Evolutionary conservation across 306 rosid species (phyloP), one percentile per base, ranked within the genome.

Genomic region (Potentilla sterilis): DNA sequence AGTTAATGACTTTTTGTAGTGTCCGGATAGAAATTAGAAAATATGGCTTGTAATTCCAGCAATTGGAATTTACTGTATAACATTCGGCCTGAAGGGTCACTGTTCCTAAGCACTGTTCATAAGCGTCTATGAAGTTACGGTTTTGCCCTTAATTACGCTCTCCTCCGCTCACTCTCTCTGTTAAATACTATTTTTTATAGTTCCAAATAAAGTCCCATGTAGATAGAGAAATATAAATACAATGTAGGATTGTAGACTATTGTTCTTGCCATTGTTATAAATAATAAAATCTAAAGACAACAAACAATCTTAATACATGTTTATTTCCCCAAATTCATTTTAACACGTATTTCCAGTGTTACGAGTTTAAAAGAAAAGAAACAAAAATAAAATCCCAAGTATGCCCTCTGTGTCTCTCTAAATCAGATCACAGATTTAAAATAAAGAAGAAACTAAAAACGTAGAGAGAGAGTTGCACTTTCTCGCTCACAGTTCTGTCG

Each of bases 401-500:
- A 15, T 34, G n/a, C 42, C 21, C 67, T 21, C 5, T 8, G 28
- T 19, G 2, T 52, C 9, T 52, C 59, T 7, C 12, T 46, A 41
- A 14, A 35, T 63, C 10, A 35, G 44, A 63, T 59, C 66, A 16
- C 22, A 15, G 3, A 61, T 4, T 13, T 11, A 47, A 68, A 1
- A 69, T 16, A 32, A 34, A 49, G 11, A 38, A 35, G 38, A 19
- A 19, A 52, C 48, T 2, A 40, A 66, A 58, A 74, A 61, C 46
- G 70, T 62, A 11, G 77, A 74, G 69, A 14, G 48, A 24, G 2
- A 6, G 77, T 43, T 64, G 18, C 69, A 18, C 69, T 64, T 64
- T 37, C 51, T 72, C 22, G 24, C 76, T 18, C 77, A 9, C 43
- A 59, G 59, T 74, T 74, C 55, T 32, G 5, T 35, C 70, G 70